Percentiles rank a stretch among this genome's conserved stretches.
phyloP scores from a whole-genome alignment of 2,329 filamentous ascomycete genomes.

The Calonectria naviculata region DNA sequence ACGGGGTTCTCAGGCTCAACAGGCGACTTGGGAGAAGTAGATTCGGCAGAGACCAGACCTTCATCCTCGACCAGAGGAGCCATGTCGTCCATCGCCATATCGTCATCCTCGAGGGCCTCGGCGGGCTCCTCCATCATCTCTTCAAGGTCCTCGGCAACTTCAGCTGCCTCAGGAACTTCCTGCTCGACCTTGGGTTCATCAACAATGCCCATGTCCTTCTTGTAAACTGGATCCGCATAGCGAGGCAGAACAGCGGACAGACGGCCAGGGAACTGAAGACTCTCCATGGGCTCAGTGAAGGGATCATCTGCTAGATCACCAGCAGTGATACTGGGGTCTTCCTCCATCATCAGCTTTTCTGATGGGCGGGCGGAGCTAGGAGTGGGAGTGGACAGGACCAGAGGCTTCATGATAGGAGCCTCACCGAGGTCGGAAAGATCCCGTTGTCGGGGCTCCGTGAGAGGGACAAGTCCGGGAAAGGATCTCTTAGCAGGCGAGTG shows the following conservation, averaged over 20 bases:
- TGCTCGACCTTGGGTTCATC: conserved; percentile 39
- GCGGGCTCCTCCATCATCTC: conserved; percentile 5
- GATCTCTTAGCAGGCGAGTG: conserved; percentile 64
- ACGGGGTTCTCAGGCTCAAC: conserved; percentile 36
- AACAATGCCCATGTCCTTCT: conserved; percentile 45
- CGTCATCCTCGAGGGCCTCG: conserved; percentile 32
- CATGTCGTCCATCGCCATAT: conserved; percentile 39
- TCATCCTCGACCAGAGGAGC: conserved; percentile 23
- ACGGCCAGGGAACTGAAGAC: conserved; percentile 56
- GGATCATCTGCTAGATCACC: conserved; percentile 43
- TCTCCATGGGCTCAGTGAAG: conserved; percentile 47
- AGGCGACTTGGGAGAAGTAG: conserved; percentile 26
- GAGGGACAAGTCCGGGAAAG: conserved; percentile 47
- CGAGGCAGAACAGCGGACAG: conserved; percentile 58
- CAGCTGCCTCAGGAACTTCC: background rate
- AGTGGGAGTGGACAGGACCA: conserved; percentile 46
- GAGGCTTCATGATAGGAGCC: conserved; percentile 50
- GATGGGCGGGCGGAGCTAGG: conserved; percentile 44
- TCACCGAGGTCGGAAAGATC: conserved; percentile 35
- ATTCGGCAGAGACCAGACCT: background rate
- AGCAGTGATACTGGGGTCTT: conserved; percentile 37
- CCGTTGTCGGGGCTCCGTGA: conserved; percentile 40
- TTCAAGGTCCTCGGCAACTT: conserved; percentile 9
- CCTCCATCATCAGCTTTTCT: conserved; percentile 51
- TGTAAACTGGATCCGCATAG: conserved; percentile 52